These are phyloP conservation scores for Tinospora cordifolia DNA, from an alignment of 164 flowering plant species.

Conservation along the genomic window DNA sequence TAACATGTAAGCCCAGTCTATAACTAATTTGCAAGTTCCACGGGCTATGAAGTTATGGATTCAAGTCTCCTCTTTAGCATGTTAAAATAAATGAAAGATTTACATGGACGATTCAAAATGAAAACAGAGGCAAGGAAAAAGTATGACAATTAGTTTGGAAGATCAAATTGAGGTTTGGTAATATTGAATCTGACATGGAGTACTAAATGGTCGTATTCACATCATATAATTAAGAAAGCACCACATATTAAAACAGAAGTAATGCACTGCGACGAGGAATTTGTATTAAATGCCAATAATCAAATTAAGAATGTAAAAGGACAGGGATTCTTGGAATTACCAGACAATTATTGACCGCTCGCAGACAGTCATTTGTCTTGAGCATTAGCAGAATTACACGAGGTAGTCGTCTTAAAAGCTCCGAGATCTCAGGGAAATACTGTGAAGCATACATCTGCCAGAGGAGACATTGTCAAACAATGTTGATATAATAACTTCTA, in stretches of 20 bases:
- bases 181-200: not conserved
- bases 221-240: not conserved
- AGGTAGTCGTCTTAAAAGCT: conserved; percentile 78
- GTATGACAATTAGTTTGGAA: not conserved
- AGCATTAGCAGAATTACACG: conserved; percentile 85
- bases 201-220: not conserved
- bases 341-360: conserved; percentile 55
- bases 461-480: not conserved
- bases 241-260: not conserved
- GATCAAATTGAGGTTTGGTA: not conserved
- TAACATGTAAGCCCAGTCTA: too few species aligned
- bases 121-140: too few species aligned
- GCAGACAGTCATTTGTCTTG: conserved; percentile 92
- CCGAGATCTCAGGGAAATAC: conserved; percentile 79
- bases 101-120: too few species aligned
- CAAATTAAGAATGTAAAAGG: not conserved
- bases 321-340: conserved; percentile 26
- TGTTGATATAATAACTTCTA: not conserved
- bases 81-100: too few species aligned
- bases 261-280: not conserved
- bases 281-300: not conserved
- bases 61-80: too few species aligned
- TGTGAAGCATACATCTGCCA: conserved; percentile 92
- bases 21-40: too few species aligned
- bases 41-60: too few species aligned